Conservation (phyloP, 306 rosid genomes). For the Cucumis cinereus region DNA sequence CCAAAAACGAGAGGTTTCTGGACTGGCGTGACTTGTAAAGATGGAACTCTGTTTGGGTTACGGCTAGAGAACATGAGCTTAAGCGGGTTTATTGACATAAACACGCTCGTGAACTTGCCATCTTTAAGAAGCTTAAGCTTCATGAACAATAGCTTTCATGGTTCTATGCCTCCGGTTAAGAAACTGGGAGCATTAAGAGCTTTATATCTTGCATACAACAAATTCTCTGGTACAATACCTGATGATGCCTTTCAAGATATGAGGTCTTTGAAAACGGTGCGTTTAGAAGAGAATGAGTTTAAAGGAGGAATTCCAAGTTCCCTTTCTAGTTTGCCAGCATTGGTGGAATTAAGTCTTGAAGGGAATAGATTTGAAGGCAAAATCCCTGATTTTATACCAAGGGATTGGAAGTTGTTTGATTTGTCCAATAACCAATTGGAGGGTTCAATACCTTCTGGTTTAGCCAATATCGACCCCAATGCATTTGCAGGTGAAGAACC, state of each 20-base stretch:
- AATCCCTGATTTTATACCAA: conserved; percentile 25
- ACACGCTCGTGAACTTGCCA: background rate
- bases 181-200: conserved; percentile 37
- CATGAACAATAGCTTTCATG: conserved; percentile 38
- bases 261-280: conserved; percentile 55
- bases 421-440: conserved; percentile 58
- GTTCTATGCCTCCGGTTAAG: conserved; percentile 53
- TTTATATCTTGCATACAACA: conserved; percentile 43
- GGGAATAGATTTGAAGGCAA: conserved; percentile 49
- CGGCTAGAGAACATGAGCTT: conserved; percentile 6
- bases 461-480: conserved; percentile 19
- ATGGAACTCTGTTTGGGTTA: background rate
- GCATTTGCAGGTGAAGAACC: conserved; percentile 36
- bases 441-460: conserved; percentile 45
- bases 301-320: conserved; percentile 45
- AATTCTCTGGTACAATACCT: conserved; percentile 57
- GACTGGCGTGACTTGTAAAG: conserved; percentile 1
- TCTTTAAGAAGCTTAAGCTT: conserved; percentile 27
- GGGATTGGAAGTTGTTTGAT: conserved; percentile 19
- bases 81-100: background rate
- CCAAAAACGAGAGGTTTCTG: background rate
- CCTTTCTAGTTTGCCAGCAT: conserved; percentile 21
- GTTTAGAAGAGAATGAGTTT: conserved; percentile 46
- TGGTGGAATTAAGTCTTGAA: conserved; percentile 46
- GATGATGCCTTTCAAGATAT: conserved; percentile 32